Evolutionary conservation across 1,284 basidiomycete genomes (phyloP), one percentile per base, ranked within the genome.

Genomic region (Cryptococcus sp.): DNA sequence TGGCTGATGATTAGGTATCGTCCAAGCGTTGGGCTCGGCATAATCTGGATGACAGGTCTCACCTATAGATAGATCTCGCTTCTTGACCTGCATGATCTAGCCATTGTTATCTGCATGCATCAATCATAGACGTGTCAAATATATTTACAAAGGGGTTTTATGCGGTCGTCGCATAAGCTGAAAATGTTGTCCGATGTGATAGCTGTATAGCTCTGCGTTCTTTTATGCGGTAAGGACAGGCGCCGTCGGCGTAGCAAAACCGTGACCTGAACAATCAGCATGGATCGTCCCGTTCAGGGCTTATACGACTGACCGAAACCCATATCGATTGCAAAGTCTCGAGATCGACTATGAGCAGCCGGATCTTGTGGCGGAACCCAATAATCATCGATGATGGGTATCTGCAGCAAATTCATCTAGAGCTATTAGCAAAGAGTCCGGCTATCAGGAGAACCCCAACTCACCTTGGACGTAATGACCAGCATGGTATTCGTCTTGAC

Each of bases 401-500:
- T 86, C 70, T 94, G 89, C 21, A 97, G 77, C 24, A 97, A 75
- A 66, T 97, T 97, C 88, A 79, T 78, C 74, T 77, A 31, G 7
- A 31, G 50, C 19, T 23, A 42, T 28, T 11, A 36, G 36, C 9
- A 11, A 7, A 5, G 5, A 7, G 19, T 14, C 22, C 11, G 31
- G 16, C 26, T 39, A 18, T 14, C 18, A 24, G 25, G 31, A 24
- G 19, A 18, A 12, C n/a, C n/a, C n/a, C n/a, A 7, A 40, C 68
- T 48, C 55, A 91, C 88, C 77, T 87, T 89, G 32, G 86, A 84
- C 0, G 89, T 92, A 54, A 92, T 86, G 56, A 94, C 79, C 22
- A 90, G 83, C 82, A 95, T 86, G 57, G 87, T 86, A 69, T 97
- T 95, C 10, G 91, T 93, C 68, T 84, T 85, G 62, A 97, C 91